Base-by-base conservation (phyloP, 768 basidiomycete species). In the Royoungia palumana region DNA sequence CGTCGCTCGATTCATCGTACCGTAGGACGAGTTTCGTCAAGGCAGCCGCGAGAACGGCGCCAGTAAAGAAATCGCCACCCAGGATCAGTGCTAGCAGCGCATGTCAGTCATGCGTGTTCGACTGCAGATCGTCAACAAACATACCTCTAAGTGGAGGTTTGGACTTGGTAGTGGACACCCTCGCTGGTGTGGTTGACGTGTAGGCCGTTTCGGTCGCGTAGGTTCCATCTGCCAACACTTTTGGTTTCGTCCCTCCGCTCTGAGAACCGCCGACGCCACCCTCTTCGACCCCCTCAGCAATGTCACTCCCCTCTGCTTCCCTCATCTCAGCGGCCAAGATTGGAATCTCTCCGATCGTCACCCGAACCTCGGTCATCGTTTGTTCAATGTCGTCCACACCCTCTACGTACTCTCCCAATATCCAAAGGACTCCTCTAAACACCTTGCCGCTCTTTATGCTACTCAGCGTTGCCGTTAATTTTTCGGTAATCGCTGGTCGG, bases 361-460 rank as follows among this genome's bases (percentile, higher is more conserved):
- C 83, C 47, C 94, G 76, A 37, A 97, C 75, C 66, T 91, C 89
- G 40, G 74, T 73, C 77, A 96, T 83, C 2, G 84, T 78, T 38
- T 69, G 75, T 50, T 83, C 76, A 52, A 97, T 89, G 50, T 89
- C 89, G 46, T 68, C 49, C 41, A 77, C 70, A 5, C 74, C 70
- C 54, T 85, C 81, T 34, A 89, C 85, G 59, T 98, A 99, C 71
- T 98, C 95, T 54, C 96, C 95, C n/a, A 97, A 76, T 55, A 98
- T 96, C 95, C 96, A 98, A 41, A 98, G 78, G 16, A 97, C 80
- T 7, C 95, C 96, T 5, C 94, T 85, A 77, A 89, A 97, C 20
- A 98, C 94, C 68, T 97, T 98, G 47, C 94, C 94, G 1, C 90
- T 94, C 68, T 94, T 94, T 72, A 97, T 91, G 53, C 91, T 90